Evolutionary conservation across 2,329 filamentous ascomycete species (phyloP).

Genomic region (Botrytis medusae): DNA sequence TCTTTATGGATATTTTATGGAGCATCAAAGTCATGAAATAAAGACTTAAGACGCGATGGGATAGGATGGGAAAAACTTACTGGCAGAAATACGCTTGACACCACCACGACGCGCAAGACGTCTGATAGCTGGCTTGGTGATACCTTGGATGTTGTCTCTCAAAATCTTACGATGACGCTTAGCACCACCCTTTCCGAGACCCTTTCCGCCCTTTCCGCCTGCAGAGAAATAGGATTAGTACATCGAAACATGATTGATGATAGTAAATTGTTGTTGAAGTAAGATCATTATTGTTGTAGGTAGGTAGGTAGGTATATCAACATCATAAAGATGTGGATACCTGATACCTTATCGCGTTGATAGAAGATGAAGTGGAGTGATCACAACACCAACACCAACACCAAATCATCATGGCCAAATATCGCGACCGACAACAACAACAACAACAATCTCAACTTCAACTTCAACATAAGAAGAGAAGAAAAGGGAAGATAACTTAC

Average conservation of each 20-base stretch:
- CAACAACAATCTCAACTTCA: conserved; percentile 50
- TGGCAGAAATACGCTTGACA: conserved; percentile 99
- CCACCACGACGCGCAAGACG: conserved; percentile 98
- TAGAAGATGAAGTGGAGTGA: not conserved
- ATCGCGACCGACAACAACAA: conserved; percentile 20
- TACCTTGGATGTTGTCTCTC: conserved; percentile 99
- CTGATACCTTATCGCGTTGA: conserved; percentile 21
- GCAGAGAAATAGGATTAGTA: not conserved
- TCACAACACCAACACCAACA: conserved; percentile 12
- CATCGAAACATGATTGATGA: conserved; percentile 34
- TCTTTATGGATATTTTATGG: conserved; percentile 52
- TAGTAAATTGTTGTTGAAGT: conserved; percentile 60
- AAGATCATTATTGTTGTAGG: conserved; percentile 39
- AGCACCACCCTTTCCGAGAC: conserved; percentile 95
- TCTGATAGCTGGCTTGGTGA: conserved; percentile 97
- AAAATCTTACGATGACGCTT: conserved; percentile 99
- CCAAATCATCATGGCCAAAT: not conserved
- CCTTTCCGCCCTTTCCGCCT: conserved; percentile 73
- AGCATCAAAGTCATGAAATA: conserved; percentile 41
- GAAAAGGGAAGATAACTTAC: conserved; percentile 45
- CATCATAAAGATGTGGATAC: conserved; percentile 10
- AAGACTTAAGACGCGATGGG: conserved; percentile 61
- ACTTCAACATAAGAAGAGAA: conserved; percentile 20
- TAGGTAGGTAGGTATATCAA: not conserved
- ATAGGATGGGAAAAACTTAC: conserved; percentile 56